Conservation (phyloP, 306 rosid genomes). For the Pyrus betulifolia region DNA sequence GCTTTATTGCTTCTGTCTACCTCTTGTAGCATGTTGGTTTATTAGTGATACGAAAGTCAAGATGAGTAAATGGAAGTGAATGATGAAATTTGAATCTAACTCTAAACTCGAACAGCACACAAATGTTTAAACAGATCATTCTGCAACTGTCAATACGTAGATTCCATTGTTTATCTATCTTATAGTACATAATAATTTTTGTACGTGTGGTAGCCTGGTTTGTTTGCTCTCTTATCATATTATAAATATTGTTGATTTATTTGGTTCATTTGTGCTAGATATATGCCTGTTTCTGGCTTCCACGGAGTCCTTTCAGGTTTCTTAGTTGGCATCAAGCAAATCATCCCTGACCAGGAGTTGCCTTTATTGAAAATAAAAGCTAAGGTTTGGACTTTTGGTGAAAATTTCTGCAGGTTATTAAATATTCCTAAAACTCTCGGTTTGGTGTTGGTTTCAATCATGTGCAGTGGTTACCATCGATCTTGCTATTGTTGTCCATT, state of each 20-base stretch:
- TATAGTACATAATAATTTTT: not conserved
- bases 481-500: slow-evolving; percentile 43
- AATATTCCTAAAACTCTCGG: slow-evolving; percentile 18
- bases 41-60: not conserved
- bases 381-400: slow-evolving; percentile 43
- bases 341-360: slow-evolving; percentile 85
- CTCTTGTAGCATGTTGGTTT: slow-evolving; percentile 2
- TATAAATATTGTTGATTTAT: not conserved
- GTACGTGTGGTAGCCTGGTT: not conserved
- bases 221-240: not conserved
- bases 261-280: slow-evolving; percentile 39
- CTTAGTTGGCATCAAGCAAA: slow-evolving; percentile 95
- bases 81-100: not conserved
- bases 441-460: slow-evolving; percentile 17
- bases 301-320: slow-evolving; percentile 81
- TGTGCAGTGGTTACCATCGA: slow-evolving; percentile 83
- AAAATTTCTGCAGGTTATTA: not conserved
- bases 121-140: not conserved
- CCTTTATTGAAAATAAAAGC: slow-evolving; percentile 62
- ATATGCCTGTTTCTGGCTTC: slow-evolving; percentile 85
- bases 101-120: not conserved
- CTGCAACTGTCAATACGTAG: not conserved
- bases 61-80: slow-evolving; percentile 1
- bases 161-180: not conserved
- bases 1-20: not conserved